phyloP scores from a whole-genome alignment of 306 rosid species.

The Vigna hirtella region DNA sequence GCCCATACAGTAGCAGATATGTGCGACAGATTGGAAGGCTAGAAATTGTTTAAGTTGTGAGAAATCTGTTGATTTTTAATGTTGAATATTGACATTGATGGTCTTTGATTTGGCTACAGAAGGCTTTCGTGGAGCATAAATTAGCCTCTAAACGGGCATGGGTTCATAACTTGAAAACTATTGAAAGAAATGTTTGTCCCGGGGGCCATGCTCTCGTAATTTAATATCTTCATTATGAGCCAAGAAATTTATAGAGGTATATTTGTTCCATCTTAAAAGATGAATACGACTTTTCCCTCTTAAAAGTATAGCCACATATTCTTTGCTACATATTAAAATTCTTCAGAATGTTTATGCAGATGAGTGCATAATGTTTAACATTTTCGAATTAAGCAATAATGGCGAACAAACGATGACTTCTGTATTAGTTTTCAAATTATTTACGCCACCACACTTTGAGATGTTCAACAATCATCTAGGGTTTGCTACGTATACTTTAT shows the following conservation, averaged over 20 bases:
- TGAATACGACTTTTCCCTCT: constrained; percentile 32
- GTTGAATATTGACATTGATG: constrained; percentile 24
- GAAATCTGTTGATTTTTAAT: constrained; percentile 16
- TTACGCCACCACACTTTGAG: background rate
- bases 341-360: constrained; percentile 20
- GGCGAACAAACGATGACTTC: background rate
- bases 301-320: constrained; percentile 36
- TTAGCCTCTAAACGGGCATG: constrained; percentile 34
- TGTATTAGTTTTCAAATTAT: background rate
- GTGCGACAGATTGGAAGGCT: background rate
- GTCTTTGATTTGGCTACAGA: constrained; percentile 17
- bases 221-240: constrained; percentile 38
- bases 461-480: background rate
- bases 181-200: background rate
- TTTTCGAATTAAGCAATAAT: constrained; percentile 5
- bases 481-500: too few relatives aligned
- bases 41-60: constrained; percentile 8
- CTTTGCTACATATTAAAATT: constrained; percentile 14
- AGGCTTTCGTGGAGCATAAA: constrained; percentile 35
- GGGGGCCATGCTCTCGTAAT: constrained; percentile 23
- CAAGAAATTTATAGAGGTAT: constrained; percentile 34
- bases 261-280: constrained; percentile 26
- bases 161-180: background rate
- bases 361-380: constrained; percentile 13
- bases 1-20: constrained; percentile 3